Evolutionary conservation across 441 rosid species (phyloP).

Genomic region (Manihot esculenta): DNA sequence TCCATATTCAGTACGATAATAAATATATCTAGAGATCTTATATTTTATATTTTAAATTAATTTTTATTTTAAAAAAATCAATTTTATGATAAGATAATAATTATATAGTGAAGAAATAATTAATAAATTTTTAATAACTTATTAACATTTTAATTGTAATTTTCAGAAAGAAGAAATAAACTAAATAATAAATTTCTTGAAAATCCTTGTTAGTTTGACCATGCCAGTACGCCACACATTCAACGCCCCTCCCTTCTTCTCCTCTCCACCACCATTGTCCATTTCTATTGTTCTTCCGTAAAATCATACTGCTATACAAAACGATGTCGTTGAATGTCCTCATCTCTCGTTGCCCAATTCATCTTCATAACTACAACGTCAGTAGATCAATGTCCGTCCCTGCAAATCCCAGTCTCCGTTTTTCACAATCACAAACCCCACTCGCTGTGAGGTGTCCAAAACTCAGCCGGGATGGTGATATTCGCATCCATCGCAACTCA

Average conservation of each 20-base stretch:
- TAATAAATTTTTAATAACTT: too few species aligned
- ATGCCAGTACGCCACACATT: not conserved
- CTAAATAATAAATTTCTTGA: too few species aligned
- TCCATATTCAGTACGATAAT: too few species aligned
- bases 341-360: not conserved
- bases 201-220: not conserved
- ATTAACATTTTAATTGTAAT: too few species aligned
- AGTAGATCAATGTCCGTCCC: slow-evolving; percentile 17
- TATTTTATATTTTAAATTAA: too few species aligned
- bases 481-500: slow-evolving; percentile 10
- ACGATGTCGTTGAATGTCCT: slow-evolving; percentile 30
- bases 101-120: too few species aligned
- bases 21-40: too few species aligned
- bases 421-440: slow-evolving; percentile 11
- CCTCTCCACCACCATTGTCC: slow-evolving; percentile 7
- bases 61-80: too few species aligned
- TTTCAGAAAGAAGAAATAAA: too few species aligned
- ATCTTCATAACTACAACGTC: slow-evolving; percentile 16
- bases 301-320: slow-evolving; percentile 27
- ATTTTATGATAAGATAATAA: too few species aligned
- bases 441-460: slow-evolving; percentile 7
- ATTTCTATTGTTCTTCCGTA: not conserved
- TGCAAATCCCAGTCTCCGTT: slow-evolving; percentile 16
- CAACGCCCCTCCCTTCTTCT: not conserved
- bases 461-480: slow-evolving; percentile 16